phyloP scores from a whole-genome alignment of 306 rosid species.

The Begonia fuchsioides region DNA sequence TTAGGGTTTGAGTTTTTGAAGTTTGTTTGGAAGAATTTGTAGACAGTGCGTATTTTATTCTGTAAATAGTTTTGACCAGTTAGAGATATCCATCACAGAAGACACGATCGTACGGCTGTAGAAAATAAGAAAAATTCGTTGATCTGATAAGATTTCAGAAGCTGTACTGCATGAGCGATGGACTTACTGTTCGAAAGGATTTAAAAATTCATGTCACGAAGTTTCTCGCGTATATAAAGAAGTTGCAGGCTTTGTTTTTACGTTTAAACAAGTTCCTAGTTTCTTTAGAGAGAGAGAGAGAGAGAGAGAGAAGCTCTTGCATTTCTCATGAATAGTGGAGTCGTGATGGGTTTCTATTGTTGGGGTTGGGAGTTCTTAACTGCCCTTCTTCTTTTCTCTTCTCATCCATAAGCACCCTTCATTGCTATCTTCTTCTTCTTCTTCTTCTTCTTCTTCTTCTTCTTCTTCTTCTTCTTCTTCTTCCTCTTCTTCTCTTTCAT shows the following conservation, averaged over 20 bases:
- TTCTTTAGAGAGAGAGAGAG: constrained; percentile 4
- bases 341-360: constrained; percentile 96
- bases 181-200: too few species aligned
- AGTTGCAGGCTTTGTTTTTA: constrained; percentile 14
- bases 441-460: neutral
- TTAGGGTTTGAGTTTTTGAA: too few species aligned
- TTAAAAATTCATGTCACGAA: neutral
- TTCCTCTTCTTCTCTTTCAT: neutral
- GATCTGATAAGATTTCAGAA: too few species aligned
- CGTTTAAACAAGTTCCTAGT: constrained; percentile 36
- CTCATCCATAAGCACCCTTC: neutral
- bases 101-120: too few species aligned
- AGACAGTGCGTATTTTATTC: too few species aligned
- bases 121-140: too few species aligned
- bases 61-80: too few species aligned
- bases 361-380: constrained; percentile 98
- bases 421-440: neutral
- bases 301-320: constrained; percentile 11
- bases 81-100: too few species aligned
- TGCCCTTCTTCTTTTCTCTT: constrained; percentile 82
- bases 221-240: constrained; percentile 6
- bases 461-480: neutral
- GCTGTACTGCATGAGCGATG: too few species aligned
- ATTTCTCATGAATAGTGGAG: constrained; percentile 92
- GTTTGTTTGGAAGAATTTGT: too few species aligned